phyloP scores from a whole-genome alignment of 495 filamentous ascomycete genomes.

The Articulospora tetracladia region DNA sequence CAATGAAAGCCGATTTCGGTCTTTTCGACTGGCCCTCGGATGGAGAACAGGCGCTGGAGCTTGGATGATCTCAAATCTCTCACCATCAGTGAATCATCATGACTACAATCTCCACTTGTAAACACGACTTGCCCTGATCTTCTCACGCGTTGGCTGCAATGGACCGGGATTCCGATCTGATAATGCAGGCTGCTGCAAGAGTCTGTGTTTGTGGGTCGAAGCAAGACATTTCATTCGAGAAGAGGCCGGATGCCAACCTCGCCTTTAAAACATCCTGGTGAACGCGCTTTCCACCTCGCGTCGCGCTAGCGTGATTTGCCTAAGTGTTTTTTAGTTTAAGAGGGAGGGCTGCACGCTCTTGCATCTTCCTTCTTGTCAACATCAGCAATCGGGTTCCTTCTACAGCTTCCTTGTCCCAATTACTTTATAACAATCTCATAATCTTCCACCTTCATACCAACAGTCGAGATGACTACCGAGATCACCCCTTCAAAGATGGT shows the following conservation, averaged over 20 bases:
- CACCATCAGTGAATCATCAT: constrained; percentile 5
- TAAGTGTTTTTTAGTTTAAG: constrained; percentile 2
- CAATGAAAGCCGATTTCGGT: not conserved
- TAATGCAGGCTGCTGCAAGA: constrained; percentile 7
- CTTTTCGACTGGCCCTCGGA: not conserved
- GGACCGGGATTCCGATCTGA: constrained; percentile 9
- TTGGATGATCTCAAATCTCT: constrained; percentile 3
- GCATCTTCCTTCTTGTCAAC: constrained; percentile 8
- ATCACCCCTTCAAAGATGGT: constrained; percentile 89
- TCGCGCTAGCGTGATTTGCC: constrained; percentile 1
- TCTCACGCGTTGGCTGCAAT: not conserved
- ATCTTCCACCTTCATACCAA: not conserved
- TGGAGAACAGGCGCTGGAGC: not conserved
- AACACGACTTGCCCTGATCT: not conserved
- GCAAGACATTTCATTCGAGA: not conserved
- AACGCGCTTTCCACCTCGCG: constrained; percentile 15
- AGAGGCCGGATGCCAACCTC: constrained; percentile 5
- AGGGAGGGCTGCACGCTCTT: not conserved
- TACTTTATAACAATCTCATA: constrained; percentile 5
- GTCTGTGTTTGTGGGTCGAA: not conserved
- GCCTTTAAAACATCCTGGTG: constrained; percentile 3
- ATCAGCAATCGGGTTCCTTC: constrained; percentile 13
- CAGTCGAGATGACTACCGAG: constrained; percentile 57
- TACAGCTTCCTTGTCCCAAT: constrained; percentile 3
- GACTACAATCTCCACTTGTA: not conserved